Conservation (phyloP, 768 basidiomycete species). For the Tylopilus intermedius region DNA sequence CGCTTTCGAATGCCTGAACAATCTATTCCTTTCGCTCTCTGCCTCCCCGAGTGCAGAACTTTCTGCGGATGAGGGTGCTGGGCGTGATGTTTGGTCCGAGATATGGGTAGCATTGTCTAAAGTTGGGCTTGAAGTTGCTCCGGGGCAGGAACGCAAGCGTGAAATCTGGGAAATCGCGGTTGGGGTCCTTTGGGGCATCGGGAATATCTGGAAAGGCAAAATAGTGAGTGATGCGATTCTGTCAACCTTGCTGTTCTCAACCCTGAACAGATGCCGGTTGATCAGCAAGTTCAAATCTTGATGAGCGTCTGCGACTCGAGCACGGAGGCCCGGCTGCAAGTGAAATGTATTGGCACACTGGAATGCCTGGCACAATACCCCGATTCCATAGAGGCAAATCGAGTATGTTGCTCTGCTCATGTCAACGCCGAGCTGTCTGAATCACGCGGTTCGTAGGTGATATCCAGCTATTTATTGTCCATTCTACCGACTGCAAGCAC, state of each 20-base stretch:
- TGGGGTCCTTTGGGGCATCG: slow-evolving; percentile 88
- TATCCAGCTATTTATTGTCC: slow-evolving; percentile 63
- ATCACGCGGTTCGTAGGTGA: slow-evolving; percentile 38
- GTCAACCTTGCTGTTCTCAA: slow-evolving; percentile 7
- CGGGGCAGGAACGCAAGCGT: slow-evolving; percentile 62
- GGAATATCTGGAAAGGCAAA: slow-evolving; percentile 63
- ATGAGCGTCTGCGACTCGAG: slow-evolving; percentile 60
- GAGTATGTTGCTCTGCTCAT: slow-evolving; percentile 27
- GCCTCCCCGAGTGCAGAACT: slow-evolving; percentile 40
- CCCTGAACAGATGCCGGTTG: slow-evolving; percentile 45
- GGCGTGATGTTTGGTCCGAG: slow-evolving; percentile 55
- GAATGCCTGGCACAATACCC: slow-evolving; percentile 76
- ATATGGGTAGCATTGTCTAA: slow-evolving; percentile 59
- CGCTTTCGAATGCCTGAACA: slow-evolving; percentile 87
- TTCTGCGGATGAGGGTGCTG: slow-evolving; percentile 44
- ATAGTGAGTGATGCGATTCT: slow-evolving; percentile 41
- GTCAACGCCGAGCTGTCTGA: background rate
- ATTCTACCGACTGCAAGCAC: slow-evolving; percentile 44
- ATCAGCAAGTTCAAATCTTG: slow-evolving; percentile 58
- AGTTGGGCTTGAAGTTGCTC: slow-evolving; percentile 54
- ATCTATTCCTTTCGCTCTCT: slow-evolving; percentile 74
- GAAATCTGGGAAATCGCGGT: slow-evolving; percentile 78
- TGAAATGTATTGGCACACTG: slow-evolving; percentile 81
- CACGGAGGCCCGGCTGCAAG: slow-evolving; percentile 51
- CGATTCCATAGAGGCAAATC: slow-evolving; percentile 54